Percentiles rank a stretch among this genome's conserved stretches.
Evolutionary conservation across 805 yeast genomes (phyloP).

Genomic region (Teunomyces panamensis): DNA sequence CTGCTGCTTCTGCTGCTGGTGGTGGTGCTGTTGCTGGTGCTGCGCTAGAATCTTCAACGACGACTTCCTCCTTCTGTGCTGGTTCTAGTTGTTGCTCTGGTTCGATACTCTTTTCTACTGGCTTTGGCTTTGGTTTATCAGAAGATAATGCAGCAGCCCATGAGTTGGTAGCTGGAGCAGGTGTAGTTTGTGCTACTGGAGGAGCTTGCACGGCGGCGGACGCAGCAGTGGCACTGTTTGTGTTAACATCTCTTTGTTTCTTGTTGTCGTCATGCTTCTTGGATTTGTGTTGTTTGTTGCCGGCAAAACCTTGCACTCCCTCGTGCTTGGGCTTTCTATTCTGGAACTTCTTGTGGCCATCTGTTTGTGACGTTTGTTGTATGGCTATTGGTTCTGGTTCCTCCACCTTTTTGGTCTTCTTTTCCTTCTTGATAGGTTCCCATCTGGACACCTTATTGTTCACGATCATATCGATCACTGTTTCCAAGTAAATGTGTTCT

Average conservation of each 20-base stretch:
- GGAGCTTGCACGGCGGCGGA: constrained; percentile 18
- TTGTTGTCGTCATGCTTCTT: constrained; percentile 5
- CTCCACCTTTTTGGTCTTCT: constrained; percentile 33
- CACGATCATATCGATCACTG: constrained; percentile 81
- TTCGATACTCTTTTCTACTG: constrained; percentile 12
- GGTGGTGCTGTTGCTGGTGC: constrained; percentile 8
- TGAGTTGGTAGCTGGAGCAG: constrained; percentile 27
- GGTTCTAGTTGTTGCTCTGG: constrained; percentile 11
- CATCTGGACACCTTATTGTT: constrained; percentile 88
- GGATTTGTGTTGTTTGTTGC: constrained; percentile 1
- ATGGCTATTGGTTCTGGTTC: constrained; percentile 8
- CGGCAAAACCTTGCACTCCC: background rate
- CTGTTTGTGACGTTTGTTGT: constrained; percentile 4
- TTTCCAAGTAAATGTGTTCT: constrained; percentile 73
- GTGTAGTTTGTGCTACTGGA: constrained; percentile 12
- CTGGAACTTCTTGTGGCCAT: constrained; percentile 1
- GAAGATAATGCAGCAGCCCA: constrained; percentile 45
- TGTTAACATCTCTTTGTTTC: constrained; percentile 5
- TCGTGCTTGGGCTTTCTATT: constrained; percentile 2
- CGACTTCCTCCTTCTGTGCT: constrained; percentile 10
- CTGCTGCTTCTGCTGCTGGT: constrained; percentile 7
- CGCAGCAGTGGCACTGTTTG: constrained; percentile 13
- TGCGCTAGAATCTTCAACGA: constrained; percentile 3
- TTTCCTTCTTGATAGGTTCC: constrained; percentile 85
- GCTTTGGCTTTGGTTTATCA: constrained; percentile 34